phyloP scores from a whole-genome alignment of 129 eudicot genomes.

The Pseudognaphalium luteoalbum region DNA sequence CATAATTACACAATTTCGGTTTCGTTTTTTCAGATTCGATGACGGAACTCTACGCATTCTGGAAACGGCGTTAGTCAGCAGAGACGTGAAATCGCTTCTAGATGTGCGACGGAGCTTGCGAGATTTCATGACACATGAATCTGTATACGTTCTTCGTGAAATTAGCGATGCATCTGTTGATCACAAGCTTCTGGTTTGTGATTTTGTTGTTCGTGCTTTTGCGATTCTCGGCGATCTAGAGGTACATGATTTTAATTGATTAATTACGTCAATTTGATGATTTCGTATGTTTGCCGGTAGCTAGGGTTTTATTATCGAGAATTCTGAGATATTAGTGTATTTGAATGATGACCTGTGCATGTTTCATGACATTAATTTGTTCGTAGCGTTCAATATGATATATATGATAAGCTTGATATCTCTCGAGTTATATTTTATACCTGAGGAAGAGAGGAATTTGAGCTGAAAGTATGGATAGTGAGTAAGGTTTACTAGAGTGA shows the following conservation, averaged over 20 bases:
- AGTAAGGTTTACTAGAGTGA: background rate
- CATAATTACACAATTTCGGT: background rate
- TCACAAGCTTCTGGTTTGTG: slow-evolving; percentile 62
- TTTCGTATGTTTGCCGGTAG: slow-evolving; percentile 16
- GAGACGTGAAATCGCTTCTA: slow-evolving; percentile 50
- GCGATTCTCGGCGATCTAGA: slow-evolving; percentile 63
- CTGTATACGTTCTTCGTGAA: slow-evolving; percentile 51
- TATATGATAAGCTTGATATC: background rate
- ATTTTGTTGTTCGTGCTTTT: slow-evolving; percentile 65
- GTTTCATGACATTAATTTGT: background rate
- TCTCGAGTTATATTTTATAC: background rate
- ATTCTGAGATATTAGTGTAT: background rate
- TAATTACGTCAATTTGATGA: background rate
- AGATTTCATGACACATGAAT: slow-evolving; percentile 65
- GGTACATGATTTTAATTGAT: slow-evolving; percentile 31
- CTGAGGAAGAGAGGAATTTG: background rate
- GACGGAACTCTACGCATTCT: slow-evolving; percentile 55
- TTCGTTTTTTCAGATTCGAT: slow-evolving; percentile 50
- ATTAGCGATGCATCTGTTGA: slow-evolving; percentile 44
- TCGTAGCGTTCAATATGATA: too few relatives aligned
- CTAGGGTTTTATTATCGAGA: slow-evolving; percentile 10
- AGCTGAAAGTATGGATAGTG: background rate
- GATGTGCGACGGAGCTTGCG: slow-evolving; percentile 42
- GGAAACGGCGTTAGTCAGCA: slow-evolving; percentile 50
- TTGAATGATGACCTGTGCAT: background rate